A percentile compares a stretch with the other conserved stretches of the same genome.
These are phyloP conservation scores for Barnettozyma botsteinii DNA, from an alignment of 805 yeast genomes.

Conservation along the genomic window DNA sequence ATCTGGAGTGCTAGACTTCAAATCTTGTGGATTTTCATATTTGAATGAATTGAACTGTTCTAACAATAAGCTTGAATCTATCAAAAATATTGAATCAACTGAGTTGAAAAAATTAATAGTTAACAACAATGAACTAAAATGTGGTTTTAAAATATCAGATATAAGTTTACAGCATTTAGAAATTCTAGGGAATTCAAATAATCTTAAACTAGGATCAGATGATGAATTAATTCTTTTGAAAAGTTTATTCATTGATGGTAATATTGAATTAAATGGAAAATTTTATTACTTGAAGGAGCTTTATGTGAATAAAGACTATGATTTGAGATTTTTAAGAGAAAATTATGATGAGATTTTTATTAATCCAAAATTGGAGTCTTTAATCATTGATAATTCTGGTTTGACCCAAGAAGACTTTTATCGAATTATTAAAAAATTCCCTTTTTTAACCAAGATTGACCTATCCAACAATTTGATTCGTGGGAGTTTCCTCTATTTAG, in stretches of 20 bases:
- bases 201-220: background rate
- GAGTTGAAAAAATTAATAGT: conserved; percentile 1
- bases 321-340: background rate
- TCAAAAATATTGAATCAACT: too few relatives aligned
- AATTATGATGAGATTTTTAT: background rate
- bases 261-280: conserved; percentile 1
- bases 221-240: conserved; percentile 1
- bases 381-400: conserved; percentile 5
- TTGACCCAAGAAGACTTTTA: conserved; percentile 3
- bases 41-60: conserved; percentile 13
- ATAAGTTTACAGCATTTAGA: conserved; percentile 1
- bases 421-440: conserved; percentile 6
- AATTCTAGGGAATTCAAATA: conserved; percentile 1
- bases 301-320: background rate
- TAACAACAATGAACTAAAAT: conserved; percentile 1
- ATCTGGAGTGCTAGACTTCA: conserved; percentile 8
- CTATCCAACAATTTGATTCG: conserved; percentile 7
- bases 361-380: background rate
- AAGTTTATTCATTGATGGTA: conserved; percentile 7
- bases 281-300: conserved; percentile 4
- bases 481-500: conserved; percentile 8
- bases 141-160: background rate
- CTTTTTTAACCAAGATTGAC: conserved; percentile 7
- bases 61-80: conserved; percentile 10
- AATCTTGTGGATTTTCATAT: conserved; percentile 11